Evolutionary conservation across 1,284 basidiomycete genomes (phyloP), one percentile per base, ranked within the genome.

Genomic region (Trametes sp.): DNA sequence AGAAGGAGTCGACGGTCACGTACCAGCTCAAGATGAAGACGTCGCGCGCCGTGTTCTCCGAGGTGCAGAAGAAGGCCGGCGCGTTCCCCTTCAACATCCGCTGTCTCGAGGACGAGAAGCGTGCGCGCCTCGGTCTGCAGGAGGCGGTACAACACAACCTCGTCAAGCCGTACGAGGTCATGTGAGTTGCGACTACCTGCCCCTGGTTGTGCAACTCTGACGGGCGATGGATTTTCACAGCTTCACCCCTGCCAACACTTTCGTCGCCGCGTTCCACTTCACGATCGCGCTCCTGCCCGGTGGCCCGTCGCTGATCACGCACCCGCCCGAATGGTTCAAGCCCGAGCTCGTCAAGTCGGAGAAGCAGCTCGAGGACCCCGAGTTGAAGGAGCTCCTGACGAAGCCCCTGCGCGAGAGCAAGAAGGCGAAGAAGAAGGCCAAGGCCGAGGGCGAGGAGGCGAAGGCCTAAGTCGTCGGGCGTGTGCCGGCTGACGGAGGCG

Each of bases 21-120:
- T 99, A 98, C 82, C 93, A 96, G 76, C 86, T 98, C 73, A 99
- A 98, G 85, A 92, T 98, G 89, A 98, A 97, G 83, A 97, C 94
- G 59, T 96, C 96, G 56, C 91, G 97, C 70, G 88, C 92, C 35
- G 92, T 98, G 51, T 98, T 98, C 81, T 92, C 92, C 55, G 97
- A 98, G 80, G 94, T 98, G 73, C 93, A 97, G 80, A 97, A 96
- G 85, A 98, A 98, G 78, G 94, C 97, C 36, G 97, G 96, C 29
- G 86, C 94, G 8, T 99, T 99, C 89, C 97, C 97, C 48, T 98
- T 99, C 87, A 98, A 96, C 74, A 86, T 99, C 65, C 93, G 97
- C 68, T 85, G 86, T 57, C 84, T 99, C 64, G 97, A 98, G 64
- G 96, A 99, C 74, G 96, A 98, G 84, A 95, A 96, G 80, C 88